Evolutionary conservation across 495 filamentous ascomycete genomes (phyloP), one percentile per base, ranked within the genome.

Genomic region (Cladorrhinum samala): DNA sequence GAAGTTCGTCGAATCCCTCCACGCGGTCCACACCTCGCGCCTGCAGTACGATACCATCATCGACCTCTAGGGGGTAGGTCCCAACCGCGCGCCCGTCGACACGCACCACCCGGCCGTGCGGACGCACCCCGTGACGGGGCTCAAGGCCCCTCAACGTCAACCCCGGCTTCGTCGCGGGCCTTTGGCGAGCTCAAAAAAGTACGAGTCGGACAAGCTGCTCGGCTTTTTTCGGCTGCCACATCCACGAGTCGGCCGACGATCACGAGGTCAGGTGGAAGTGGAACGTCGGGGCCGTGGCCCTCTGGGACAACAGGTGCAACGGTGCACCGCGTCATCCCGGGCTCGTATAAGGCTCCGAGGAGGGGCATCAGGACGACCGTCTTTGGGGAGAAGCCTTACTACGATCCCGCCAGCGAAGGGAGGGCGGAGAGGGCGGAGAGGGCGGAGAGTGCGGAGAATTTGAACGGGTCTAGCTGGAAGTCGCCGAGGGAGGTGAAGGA

Each of bases 111-210:
- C 76, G 1, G 77, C 76, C 36, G 74, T 80, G 8, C 62, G 74
- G 39, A 82, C 77, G 9, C 77, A 82, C 54, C 77, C 78, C 0
- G 77, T 80, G 3, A 80, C 78, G 7, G 68, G 72, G 2, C 62
- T 77, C 17, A 79, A 77, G 55, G 70, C 76, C 16, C n/a, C 58
- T 78, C 25, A 76, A 80, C 51, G 64, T 80, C 16, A 80, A 80
- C 53, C 61, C 67, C 3, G 74, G 72, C 0, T 80, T 77, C 53
- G 72, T 76, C 4, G 76, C 73, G 11, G n/a, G 75, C 72, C 2
- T 77, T 80, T 53, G 76, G 76, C 4, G 77, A 79, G 60, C 67
- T 79, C 14, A 80, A 79, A 63, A 78, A 77, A 46, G 51, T 59
- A n/a, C n/a, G 78, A 81, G 57, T 74, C 71, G 9, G 76, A 81